A percentile compares a stretch with the other conserved stretches of the same genome.
These are phyloP conservation scores for Dactylis glomerata DNA, from an alignment of 176 grass and related monocot species.

Conservation along the genomic window DNA sequence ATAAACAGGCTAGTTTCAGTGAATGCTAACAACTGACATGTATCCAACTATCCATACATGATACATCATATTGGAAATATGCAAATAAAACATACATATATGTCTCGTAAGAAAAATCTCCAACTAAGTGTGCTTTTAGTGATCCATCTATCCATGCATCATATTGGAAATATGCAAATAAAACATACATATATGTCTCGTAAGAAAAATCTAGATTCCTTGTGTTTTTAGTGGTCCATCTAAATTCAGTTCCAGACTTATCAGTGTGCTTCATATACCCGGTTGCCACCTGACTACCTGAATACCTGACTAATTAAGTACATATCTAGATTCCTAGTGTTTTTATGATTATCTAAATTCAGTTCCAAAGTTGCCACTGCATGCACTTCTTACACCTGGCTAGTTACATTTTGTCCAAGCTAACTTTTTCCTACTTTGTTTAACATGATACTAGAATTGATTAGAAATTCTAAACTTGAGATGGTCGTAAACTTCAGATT, in stretches of 20 bases:
- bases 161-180: not conserved
- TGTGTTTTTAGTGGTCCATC: not conserved
- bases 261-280: not conserved
- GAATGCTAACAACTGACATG: not conserved
- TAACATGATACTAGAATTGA: not conserved
- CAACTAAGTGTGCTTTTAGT: no score
- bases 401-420: not conserved
- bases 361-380: not conserved
- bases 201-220: not conserved
- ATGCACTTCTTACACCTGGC: not conserved
- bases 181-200: not conserved
- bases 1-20: not conserved
- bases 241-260: not conserved
- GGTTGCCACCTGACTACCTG: not conserved
- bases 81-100: not conserved
- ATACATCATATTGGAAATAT: not conserved
- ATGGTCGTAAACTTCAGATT: not conserved
- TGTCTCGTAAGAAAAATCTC: not conserved
- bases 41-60: no score
- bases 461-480: not conserved
- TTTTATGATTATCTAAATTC: not conserved
- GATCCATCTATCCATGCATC: no score
- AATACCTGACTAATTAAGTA: not conserved
- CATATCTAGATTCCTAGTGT: not conserved
- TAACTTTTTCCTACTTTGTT: not conserved